Evolutionary conservation across 2,329 filamentous ascomycete genomes (phyloP).

Genomic region (Drechslerella dactyloides): DNA sequence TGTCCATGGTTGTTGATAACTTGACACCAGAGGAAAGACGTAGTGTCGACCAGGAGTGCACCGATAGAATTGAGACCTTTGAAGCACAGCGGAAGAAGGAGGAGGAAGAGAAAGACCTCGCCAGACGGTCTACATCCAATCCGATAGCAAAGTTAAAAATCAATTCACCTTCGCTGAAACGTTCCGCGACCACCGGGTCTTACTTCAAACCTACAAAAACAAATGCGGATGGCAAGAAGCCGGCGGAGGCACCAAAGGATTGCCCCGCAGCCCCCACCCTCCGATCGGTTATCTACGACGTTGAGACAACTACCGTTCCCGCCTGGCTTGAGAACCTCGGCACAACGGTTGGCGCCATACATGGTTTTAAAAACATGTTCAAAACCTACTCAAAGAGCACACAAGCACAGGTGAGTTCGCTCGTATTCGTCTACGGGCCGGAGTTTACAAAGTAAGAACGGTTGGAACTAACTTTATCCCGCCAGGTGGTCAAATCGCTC

Average conservation of each 20-base stretch:
- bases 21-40: conserved; percentile 40
- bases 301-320: conserved; percentile 53
- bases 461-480: conserved; percentile 8
- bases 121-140: conserved; percentile 22
- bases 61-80: conserved; percentile 10
- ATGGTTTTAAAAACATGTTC: conserved; percentile 47
- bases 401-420: conserved; percentile 30
- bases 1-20: conserved; percentile 40
- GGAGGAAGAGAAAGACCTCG: conserved; percentile 34
- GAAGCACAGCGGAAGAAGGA: conserved; percentile 28
- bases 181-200: conserved; percentile 35
- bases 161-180: conserved; percentile 9
- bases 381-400: conserved; percentile 46
- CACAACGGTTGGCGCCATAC: conserved; percentile 29
- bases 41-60: conserved; percentile 31
- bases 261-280: conserved; percentile 11
- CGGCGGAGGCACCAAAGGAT: background rate
- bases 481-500: conserved; percentile 28
- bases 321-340: conserved; percentile 52
- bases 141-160: conserved; percentile 13
- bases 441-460: background rate
- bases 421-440: background rate
- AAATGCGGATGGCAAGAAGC: conserved; percentile 8
- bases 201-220: conserved; percentile 36
- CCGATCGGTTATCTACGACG: conserved; percentile 49